phyloP scores from a whole-genome alignment of 495 filamentous ascomycete species.

The Penicillium bialowiezense region DNA sequence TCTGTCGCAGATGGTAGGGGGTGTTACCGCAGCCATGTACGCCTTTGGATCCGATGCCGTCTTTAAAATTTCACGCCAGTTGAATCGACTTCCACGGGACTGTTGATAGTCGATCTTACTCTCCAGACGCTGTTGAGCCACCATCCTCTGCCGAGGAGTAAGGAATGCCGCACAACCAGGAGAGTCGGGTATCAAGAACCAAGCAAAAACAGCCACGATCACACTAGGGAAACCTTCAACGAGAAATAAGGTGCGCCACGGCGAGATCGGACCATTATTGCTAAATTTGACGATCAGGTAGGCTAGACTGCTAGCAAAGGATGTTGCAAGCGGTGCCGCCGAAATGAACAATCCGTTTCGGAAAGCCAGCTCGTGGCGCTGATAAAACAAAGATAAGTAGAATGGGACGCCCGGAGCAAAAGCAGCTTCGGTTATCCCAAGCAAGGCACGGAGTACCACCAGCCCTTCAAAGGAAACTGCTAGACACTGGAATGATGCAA shows the following conservation, averaged over 20 bases:
- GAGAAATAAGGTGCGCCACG: constrained; percentile 60
- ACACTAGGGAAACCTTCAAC: constrained; percentile 63
- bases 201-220: constrained; percentile 53
- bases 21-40: constrained; percentile 63
- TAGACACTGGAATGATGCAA: constrained; percentile 70
- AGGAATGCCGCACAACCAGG: constrained; percentile 52
- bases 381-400: constrained; percentile 62
- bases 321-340: constrained; percentile 60
- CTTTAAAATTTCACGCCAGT: constrained; percentile 51
- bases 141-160: constrained; percentile 38
- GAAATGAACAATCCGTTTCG: constrained; percentile 61
- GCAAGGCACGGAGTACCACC: constrained; percentile 44
- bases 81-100: constrained; percentile 25
- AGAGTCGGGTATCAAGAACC: constrained; percentile 51
- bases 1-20: background rate
- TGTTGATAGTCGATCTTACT: constrained; percentile 23
- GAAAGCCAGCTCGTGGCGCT: constrained; percentile 58
- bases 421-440: constrained; percentile 60
- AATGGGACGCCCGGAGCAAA: constrained; percentile 63
- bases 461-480: constrained; percentile 50
- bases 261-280: constrained; percentile 48
- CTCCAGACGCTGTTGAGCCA: constrained; percentile 50
- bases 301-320: constrained; percentile 66
- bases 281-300: constrained; percentile 55
- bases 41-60: constrained; percentile 61